Percentiles rank a stretch among this genome's conserved stretches.
These are phyloP conservation scores for Candida orba DNA, from an alignment of 805 yeast genomes.

Conservation along the genomic window DNA sequence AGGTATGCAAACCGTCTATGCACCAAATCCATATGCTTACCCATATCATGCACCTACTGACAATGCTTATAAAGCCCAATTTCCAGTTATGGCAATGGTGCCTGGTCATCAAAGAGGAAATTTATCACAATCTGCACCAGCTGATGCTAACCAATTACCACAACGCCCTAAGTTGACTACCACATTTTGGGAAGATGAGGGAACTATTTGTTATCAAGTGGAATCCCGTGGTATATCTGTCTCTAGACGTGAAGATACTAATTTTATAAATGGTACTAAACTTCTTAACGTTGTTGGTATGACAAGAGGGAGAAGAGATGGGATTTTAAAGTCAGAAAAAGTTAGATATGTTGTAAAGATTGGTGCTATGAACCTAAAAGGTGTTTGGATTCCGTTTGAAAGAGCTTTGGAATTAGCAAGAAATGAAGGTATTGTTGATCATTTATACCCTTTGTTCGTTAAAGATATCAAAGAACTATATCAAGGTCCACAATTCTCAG, in stretches of 20 bases:
- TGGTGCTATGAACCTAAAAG: slow-evolving; percentile 70
- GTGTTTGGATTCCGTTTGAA: slow-evolving; percentile 73
- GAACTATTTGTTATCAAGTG: slow-evolving; percentile 64
- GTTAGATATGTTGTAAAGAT: slow-evolving; percentile 63
- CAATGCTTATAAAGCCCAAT: too few relatives aligned
- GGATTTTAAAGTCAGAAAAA: slow-evolving; percentile 59
- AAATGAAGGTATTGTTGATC: slow-evolving; percentile 55
- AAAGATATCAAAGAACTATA: slow-evolving; percentile 49
- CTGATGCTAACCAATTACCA: slow-evolving; percentile 23
- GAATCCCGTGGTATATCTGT: slow-evolving; percentile 63
- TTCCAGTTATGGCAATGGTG: neutral
- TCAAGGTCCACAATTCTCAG: slow-evolving; percentile 26
- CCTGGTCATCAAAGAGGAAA: slow-evolving; percentile 3
- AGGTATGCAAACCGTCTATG: neutral
- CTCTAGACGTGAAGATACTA: slow-evolving; percentile 63
- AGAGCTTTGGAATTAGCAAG: slow-evolving; percentile 65
- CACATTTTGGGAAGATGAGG: slow-evolving; percentile 73
- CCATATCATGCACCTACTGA: slow-evolving; percentile 7
- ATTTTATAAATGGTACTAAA: slow-evolving; percentile 68
- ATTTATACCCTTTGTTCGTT: slow-evolving; percentile 52
- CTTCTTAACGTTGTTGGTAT: slow-evolving; percentile 62
- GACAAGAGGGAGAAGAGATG: slow-evolving; percentile 70
- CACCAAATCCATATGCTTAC: slow-evolving; percentile 9
- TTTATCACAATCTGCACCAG: slow-evolving; percentile 11
- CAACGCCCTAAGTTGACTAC: slow-evolving; percentile 59